phyloP scores from a whole-genome alignment of 2,329 filamentous ascomycete genomes.

The Beauveria brongniartii region DNA sequence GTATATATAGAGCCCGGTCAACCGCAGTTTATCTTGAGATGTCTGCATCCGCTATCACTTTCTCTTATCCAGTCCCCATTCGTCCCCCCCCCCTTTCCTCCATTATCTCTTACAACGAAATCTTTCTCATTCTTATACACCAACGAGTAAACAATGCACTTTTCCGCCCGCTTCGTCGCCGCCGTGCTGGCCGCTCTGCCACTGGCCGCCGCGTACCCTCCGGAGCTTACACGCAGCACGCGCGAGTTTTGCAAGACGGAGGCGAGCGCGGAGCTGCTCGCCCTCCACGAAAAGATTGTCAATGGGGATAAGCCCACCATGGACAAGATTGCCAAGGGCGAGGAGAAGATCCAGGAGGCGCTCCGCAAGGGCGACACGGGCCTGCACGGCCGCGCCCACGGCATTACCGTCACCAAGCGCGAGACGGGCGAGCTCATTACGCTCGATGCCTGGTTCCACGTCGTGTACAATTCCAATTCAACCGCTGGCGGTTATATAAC shows the following conservation, averaged over 20 bases:
- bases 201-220: background rate
- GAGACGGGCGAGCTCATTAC: slow-evolving; percentile 16
- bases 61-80: background rate
- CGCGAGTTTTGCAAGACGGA: background rate
- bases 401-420: background rate
- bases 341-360: background rate
- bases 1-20: background rate
- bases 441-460: slow-evolving; percentile 29
- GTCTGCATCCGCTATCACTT: background rate
- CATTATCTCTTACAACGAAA: too few relatives aligned
- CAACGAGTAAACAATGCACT: background rate
- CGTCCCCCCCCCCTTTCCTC: too few relatives aligned
- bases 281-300: slow-evolving; percentile 1
- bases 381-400: background rate
- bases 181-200: background rate
- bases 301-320: background rate
- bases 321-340: slow-evolving; percentile 7
- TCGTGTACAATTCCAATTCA: slow-evolving; percentile 34
- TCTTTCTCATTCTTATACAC: background rate
- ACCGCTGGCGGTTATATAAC: slow-evolving; percentile 26
- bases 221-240: background rate
- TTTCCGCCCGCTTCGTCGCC: background rate
- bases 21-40: background rate
- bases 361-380: background rate
- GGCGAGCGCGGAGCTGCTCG: background rate